A percentile compares a stretch with the other conserved stretches of the same genome.
These are phyloP conservation scores for Phaeomoniella chlamydospora DNA, from an alignment of 2,329 filamentous ascomycete genomes.

Conservation along the genomic window DNA sequence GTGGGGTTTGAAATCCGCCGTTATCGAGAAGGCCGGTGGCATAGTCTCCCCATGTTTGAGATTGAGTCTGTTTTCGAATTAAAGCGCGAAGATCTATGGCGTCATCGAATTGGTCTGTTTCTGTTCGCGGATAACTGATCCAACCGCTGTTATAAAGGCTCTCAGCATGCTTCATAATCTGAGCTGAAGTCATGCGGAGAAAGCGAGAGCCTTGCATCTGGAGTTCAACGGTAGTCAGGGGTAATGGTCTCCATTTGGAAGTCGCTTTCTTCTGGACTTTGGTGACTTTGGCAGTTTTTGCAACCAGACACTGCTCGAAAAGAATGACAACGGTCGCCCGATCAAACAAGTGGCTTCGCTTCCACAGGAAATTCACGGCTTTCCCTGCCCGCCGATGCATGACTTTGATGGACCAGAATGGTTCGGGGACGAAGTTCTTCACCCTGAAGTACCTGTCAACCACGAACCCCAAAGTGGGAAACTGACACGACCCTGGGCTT, in stretches of 20 bases:
- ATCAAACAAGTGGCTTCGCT: conserved; percentile 72
- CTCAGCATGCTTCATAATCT: conserved; percentile 78
- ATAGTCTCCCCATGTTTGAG: conserved; percentile 64
- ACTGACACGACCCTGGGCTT: conserved; percentile 68
- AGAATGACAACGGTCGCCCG: conserved; percentile 65
- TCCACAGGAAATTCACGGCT: conserved; percentile 74
- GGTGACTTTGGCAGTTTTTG: conserved; percentile 62
- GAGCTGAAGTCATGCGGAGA: conserved; percentile 77
- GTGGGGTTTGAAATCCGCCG: conserved; percentile 67
- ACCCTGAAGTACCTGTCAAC: conserved; percentile 93
- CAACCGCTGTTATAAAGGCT: conserved; percentile 83
- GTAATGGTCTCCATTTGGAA: conserved; percentile 84
- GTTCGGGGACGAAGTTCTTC: conserved; percentile 80
- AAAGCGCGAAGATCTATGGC: conserved; percentile 72
- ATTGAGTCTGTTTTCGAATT: conserved; percentile 70
- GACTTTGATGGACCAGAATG: conserved; percentile 86
- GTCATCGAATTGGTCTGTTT: conserved; percentile 88
- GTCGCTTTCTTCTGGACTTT: conserved; percentile 86
- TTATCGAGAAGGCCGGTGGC: conserved; percentile 48
- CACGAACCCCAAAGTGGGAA: conserved; percentile 90
- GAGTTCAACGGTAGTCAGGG: conserved; percentile 86
- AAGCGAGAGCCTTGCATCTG: conserved; percentile 90
- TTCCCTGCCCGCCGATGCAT: conserved; percentile 63
- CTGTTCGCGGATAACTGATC: conserved; percentile 94
- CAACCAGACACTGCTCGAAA: conserved; percentile 69